Percentiles rank a stretch among this genome's conserved stretches.
These are phyloP conservation scores for Colletotrichum shisoi DNA, from an alignment of 2,329 filamentous ascomycete genomes.

Conservation along the genomic window DNA sequence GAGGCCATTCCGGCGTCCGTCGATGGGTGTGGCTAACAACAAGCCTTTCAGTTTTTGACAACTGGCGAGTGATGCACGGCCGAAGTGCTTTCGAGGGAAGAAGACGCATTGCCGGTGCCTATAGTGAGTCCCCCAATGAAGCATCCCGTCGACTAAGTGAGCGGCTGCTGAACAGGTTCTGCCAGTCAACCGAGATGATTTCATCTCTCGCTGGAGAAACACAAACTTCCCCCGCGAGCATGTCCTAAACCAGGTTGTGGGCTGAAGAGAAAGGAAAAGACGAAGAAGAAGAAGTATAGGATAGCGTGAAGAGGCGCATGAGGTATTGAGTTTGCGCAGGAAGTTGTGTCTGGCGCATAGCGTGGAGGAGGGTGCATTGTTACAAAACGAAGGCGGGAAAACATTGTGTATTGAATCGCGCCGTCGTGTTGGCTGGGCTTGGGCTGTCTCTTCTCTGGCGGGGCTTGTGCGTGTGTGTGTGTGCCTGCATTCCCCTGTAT, in stretches of 20 bases:
- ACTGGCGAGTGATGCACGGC: constrained; percentile 93
- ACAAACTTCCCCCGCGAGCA: constrained; percentile 67
- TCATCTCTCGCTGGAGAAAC: constrained; percentile 76
- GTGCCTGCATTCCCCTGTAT: constrained; percentile 11
- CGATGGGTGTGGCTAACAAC: constrained; percentile 38
- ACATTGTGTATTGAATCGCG: neutral
- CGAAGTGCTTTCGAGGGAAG: constrained; percentile 82
- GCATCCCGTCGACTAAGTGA: neutral
- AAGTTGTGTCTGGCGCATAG: neutral
- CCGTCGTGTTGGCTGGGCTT: constrained; percentile 10
- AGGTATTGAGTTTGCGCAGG: neutral
- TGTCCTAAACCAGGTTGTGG: constrained; percentile 48
- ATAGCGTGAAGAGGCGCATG: neutral
- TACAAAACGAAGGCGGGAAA: neutral
- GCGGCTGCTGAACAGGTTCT: neutral
- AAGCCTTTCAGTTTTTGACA: constrained; percentile 78
- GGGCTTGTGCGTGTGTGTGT: neutral
- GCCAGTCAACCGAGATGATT: constrained; percentile 81
- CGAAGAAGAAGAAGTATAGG: too few species aligned
- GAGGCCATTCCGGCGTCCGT: neutral
- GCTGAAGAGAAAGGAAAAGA: constrained; percentile 12
- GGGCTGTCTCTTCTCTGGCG: neutral
- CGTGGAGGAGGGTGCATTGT: neutral
- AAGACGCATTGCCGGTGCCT: constrained; percentile 88
- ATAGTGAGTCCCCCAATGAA: constrained; percentile 68